These are phyloP conservation scores for Hura crepitans DNA, from an alignment of 441 rosid genomes.

Conservation along the genomic window DNA sequence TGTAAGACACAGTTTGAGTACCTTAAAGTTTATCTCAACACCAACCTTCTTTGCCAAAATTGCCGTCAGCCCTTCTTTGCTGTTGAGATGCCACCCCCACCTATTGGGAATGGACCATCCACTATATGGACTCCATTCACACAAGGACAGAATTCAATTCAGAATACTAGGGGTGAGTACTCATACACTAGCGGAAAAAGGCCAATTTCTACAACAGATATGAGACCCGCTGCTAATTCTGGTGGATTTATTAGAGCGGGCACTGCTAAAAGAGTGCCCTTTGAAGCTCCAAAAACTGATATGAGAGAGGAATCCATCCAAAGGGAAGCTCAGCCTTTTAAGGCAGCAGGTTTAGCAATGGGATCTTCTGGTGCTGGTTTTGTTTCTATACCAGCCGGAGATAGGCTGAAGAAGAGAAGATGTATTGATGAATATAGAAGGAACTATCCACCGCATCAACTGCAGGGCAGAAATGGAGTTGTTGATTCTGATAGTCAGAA, in stretches of 20 bases:
- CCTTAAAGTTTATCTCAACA: constrained; percentile 52
- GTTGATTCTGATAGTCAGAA: constrained; percentile 33
- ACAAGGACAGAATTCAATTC: constrained; percentile 38
- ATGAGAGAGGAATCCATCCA: constrained; percentile 19
- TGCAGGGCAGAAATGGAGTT: constrained; percentile 30
- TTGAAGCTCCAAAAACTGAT: constrained; percentile 14
- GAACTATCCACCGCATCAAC: constrained; percentile 24
- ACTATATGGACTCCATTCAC: constrained; percentile 32
- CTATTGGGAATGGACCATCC: constrained; percentile 34
- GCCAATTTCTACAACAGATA: constrained; percentile 15
- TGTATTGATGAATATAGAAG: constrained; percentile 22
- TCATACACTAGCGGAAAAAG: constrained; percentile 24
- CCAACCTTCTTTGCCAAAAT: constrained; percentile 63
- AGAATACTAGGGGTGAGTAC: constrained; percentile 29
- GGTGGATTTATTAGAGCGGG: constrained; percentile 29
- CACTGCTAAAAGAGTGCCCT: constrained; percentile 12
- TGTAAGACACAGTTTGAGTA: constrained; percentile 77
- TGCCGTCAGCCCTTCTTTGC: constrained; percentile 61
- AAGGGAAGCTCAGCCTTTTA: constrained; percentile 23
- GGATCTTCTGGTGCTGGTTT: constrained; percentile 22
- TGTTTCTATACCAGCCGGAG: constrained; percentile 22
- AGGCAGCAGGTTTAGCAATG: constrained; percentile 23
- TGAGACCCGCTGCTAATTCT: constrained; percentile 27
- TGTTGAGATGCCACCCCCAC: constrained; percentile 53
- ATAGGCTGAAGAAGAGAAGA: constrained; percentile 35